Evolutionary conservation across 768 basidiomycete species (phyloP), one percentile per base, ranked within the genome.

Genomic region (Rhodotorula diobovata): DNA sequence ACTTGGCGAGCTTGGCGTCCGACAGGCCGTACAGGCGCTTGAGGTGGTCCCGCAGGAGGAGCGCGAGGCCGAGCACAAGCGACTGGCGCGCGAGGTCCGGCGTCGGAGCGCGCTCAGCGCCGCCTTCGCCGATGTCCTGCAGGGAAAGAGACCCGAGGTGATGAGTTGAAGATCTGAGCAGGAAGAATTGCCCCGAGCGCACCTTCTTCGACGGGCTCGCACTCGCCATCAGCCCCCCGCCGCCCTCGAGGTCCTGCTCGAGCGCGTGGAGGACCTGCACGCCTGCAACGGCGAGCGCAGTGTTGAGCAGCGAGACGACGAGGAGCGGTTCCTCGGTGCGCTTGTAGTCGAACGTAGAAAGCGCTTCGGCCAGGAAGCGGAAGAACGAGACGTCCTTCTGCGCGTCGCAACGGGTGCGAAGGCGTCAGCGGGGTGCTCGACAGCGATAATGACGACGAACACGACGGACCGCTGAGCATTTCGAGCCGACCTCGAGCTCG

Each of bases 361-460:
- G 89, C 77, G 97, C 97, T 79, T 98, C 96, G 0, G 91, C 89
- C 86, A 97, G 90, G 81, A 93, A 99, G 65, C 93, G 88, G 9
- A 85, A 85, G 78, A 97, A 92, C 60, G 89, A 87, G 63, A 94
- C 84, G 76, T 96, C 90, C 71, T 89, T 86, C 89, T 93, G 50
- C 45, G 10, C 25, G n/a, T 4, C 34, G 41, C 28, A 35, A 10
- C 2, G 55, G 34, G 15, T 21, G 16, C 8, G 45, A 16, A 18
- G 12, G 8, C 21, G 35, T n/a, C 35, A 35, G 16, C 32, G 30
- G 15, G 20, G 3, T 21, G 34, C 8, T 4, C 34, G 35, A 57
- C 2, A 28, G 30, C 21, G n/a, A 48, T 25, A 10, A 25, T 8
- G 18, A 30, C 14, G 32, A 18, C 11, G 35, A 21, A 32, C 1